Base-by-base conservation (phyloP, 768 basidiomycete genomes). In the Tricholoma saponaceum region DNA sequence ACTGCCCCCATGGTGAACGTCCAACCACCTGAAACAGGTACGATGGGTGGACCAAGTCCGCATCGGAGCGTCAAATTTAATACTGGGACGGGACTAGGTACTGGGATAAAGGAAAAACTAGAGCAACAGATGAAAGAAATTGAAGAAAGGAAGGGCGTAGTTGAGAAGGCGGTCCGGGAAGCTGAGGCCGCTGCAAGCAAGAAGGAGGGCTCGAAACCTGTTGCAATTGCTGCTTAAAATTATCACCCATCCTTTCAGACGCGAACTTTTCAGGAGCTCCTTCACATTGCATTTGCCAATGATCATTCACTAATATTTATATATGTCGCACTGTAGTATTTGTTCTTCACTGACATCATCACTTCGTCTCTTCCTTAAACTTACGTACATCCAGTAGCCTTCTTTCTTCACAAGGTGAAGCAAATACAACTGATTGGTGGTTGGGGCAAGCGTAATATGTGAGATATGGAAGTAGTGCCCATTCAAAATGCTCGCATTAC, bases 1-100 rank as follows among this genome's bases (percentile, higher is more conserved):
- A 72, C 25, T 80, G n/a, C 82, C 0, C 85, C 87, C 6, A 62
- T 89, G 60, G 84, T 88, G 39, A 87, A 67, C 53, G 82, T 90
- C 0, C 68, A 76, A 5, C 79, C 78, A 0, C 87, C 88, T 6
- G 86, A 84, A 70, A 74, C 86, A 2, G 89, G 87, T 18, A 80
- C 84, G 18, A 87, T 89, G 72, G 79, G 82, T 22, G 81, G 74
- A 5, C 64, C 79, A 14, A 90, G 89, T 64, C 85, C 79, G 18
- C 80, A 92, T 68, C 81, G 79, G 67, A 90, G 85, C 56, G 74
- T 90, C 61, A 84, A 81, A 44, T 92, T 92, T 66, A 90, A 89
- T 63, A 83, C 76, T 61, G 41, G 65, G 32, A 60, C 73, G 33
- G 67, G 65, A 57, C 65, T 72, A 25, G 66, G 70, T 20, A 72